Evolutionary conservation across 1,139 yeast genomes (phyloP).

Genomic region (Suhomyces wounanorum): DNA sequence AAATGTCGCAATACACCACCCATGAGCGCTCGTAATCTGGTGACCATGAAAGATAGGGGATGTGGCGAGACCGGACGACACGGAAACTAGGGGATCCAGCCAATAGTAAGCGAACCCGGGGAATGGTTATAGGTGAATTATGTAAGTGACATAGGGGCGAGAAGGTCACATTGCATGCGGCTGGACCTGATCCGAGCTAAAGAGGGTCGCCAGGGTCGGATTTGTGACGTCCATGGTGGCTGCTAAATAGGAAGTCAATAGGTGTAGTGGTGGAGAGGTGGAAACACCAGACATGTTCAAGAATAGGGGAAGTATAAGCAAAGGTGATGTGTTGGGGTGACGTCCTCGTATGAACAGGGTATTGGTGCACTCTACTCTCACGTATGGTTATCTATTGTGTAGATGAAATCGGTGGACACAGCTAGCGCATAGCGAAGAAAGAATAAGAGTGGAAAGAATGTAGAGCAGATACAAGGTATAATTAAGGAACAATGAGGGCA

Average conservation of each 20-base stretch:
- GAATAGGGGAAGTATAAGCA: too few species aligned
- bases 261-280: neutral
- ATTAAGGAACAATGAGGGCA: too few species aligned
- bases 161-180: neutral
- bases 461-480: too few species aligned
- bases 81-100: neutral
- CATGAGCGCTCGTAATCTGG: neutral
- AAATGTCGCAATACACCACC: slow-evolving; percentile 1
- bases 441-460: too few species aligned
- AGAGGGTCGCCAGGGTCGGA: neutral
- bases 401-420: too few species aligned
- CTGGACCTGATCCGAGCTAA: neutral
- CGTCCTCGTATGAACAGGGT: too few species aligned
- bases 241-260: neutral
- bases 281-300: neutral
- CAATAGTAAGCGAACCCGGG: neutral
- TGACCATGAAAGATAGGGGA: slow-evolving; percentile 1
- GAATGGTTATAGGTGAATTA: neutral
- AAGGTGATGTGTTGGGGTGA: too few species aligned
- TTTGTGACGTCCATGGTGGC: neutral
- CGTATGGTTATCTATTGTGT: too few species aligned
- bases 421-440: too few species aligned
- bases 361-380: too few species aligned
- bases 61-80: neutral
- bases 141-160: neutral